A percentile compares a stretch with the other conserved stretches of the same genome.
These are phyloP conservation scores for Phaeophleospora eucalypticola DNA, from an alignment of 2,329 filamentous ascomycete genomes.

Conservation along the genomic window DNA sequence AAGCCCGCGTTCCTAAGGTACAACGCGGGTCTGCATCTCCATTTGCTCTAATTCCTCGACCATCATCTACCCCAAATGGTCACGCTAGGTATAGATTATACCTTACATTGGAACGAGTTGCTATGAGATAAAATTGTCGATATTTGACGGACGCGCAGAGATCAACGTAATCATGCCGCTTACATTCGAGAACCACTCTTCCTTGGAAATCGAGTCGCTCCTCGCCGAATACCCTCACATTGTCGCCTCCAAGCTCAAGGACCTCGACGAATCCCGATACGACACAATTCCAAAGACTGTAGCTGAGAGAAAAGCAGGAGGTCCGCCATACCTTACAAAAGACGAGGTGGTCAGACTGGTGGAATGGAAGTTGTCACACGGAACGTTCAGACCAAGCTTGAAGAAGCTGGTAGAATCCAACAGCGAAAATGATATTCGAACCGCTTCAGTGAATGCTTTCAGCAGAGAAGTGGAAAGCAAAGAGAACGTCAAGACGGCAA, in stretches of 20 bases:
- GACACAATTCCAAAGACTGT: constrained; percentile 50
- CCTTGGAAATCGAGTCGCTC: too few relatives aligned
- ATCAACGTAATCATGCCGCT: too few relatives aligned
- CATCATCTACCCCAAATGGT: too few relatives aligned
- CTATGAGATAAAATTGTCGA: too few relatives aligned
- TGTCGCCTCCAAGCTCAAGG: constrained; percentile 40
- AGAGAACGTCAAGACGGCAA: constrained; percentile 34
- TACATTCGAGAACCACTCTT: too few relatives aligned
- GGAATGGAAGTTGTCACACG: constrained; percentile 65
- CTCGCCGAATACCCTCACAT: constrained; percentile 23
- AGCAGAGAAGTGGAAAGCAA: constrained; percentile 17
- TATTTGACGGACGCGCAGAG: too few relatives aligned
- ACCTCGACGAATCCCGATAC: constrained; percentile 61
- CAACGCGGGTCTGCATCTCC: too few relatives aligned
- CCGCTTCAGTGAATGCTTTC: constrained; percentile 53
- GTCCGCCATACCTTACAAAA: constrained; percentile 46
- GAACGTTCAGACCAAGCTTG: constrained; percentile 48
- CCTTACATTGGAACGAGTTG: too few relatives aligned
- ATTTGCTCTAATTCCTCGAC: too few relatives aligned
- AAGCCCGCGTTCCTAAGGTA: too few relatives aligned
- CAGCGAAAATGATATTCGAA: constrained; percentile 42
- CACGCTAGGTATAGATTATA: too few relatives aligned
- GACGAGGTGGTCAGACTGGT: constrained; percentile 59
- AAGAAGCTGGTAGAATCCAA: constrained; percentile 56
- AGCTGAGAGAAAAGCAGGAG: constrained; percentile 29